Percentiles rank a stretch among this genome's conserved stretches.
These are phyloP conservation scores for Endocarpon pusillum DNA, from an alignment of 495 filamentous ascomycete species.

Conservation along the genomic window DNA sequence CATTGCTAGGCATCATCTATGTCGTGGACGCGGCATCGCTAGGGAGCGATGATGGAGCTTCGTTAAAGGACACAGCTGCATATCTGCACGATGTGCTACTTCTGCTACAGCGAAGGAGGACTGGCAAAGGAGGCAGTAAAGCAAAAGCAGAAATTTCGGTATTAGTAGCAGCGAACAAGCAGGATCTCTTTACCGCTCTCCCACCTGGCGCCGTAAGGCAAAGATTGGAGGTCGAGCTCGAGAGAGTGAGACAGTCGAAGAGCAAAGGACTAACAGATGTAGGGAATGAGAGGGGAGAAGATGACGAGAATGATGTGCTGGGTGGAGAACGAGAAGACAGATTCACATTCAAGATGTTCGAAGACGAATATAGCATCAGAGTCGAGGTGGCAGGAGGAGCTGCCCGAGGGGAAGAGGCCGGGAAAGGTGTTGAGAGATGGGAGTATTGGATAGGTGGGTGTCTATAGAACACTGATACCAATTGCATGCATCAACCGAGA, in stretches of 20 bases:
- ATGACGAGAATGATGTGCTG: constrained; percentile 66
- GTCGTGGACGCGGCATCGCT: constrained; percentile 71
- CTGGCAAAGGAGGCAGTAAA: constrained; percentile 32
- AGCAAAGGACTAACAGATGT: constrained; percentile 63
- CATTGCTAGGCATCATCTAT: constrained; percentile 65
- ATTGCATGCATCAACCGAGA: no score
- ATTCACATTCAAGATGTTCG: constrained; percentile 68
- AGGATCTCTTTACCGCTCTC: constrained; percentile 85
- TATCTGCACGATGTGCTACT: constrained; percentile 82
- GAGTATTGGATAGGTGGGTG: constrained; percentile 69
- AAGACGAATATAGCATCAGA: constrained; percentile 55
- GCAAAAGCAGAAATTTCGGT: constrained; percentile 49
- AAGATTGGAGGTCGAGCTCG: constrained; percentile 66
- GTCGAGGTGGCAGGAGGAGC: constrained; percentile 69
- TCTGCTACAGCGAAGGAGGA: constrained; percentile 50
- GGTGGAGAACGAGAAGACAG: constrained; percentile 57
- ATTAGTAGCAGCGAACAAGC: constrained; percentile 81
- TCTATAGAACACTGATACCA: no score
- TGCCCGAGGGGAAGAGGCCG: constrained; percentile 45
- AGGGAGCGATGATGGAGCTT: constrained; percentile 31
- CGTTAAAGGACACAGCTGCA: constrained; percentile 43
- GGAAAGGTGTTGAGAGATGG: constrained; percentile 54
- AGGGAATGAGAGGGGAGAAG: constrained; percentile 32
- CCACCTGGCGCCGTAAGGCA: constrained; percentile 61
- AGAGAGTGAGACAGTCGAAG: constrained; percentile 56